Base-by-base conservation (phyloP, 352 stramenopile species). In the Phytophthora cryptogea region DNA sequence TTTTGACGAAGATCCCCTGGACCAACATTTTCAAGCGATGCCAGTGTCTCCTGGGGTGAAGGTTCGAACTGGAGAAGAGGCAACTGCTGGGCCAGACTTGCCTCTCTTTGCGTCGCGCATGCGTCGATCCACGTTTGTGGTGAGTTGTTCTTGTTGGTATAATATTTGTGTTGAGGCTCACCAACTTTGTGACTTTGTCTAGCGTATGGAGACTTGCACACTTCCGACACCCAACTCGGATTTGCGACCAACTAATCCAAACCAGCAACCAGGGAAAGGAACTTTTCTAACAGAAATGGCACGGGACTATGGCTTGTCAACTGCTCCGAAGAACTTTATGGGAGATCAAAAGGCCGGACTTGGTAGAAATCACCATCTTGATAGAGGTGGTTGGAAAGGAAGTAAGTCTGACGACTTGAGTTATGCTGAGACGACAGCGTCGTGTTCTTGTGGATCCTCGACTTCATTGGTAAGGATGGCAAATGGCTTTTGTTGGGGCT, bases 41-140 rank as follows among this genome's bases (percentile, higher is more conserved):
- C 32, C 54, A 3, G 33, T 77, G 33, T 73, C 68, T 9, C 64
- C 68, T 6, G 68, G 68, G 0, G 68, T 77, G 6, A 77, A 77
- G 51, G 20, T 77, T 3, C 68, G 57, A 48, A 32, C 54, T 4
- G 68, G 64, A 16, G 52, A 66, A 3, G 45, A 63, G 35, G 59
- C 52, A 8, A 71, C 61, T 10, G 40, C 51, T 32, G 68, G 68
- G 5, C 64, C 68, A 0, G 64, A 77, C 7, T 39, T 74, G 20
- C 64, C 64, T 44, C 9, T 43, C 3, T 77, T 77, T 43, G 32
- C 47, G 13, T 60, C 64, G 3, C 46, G 41, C 11, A 77, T 77
- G 68, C 43, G 56, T 32, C 59, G 60, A 45, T 73, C 64, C 0
- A 66, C 68, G n/a, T 77, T 74, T 27, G 45, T 47, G 37, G 68